Conservation (phyloP, 257 asterid species). For the Solanum pennellii region DNA sequence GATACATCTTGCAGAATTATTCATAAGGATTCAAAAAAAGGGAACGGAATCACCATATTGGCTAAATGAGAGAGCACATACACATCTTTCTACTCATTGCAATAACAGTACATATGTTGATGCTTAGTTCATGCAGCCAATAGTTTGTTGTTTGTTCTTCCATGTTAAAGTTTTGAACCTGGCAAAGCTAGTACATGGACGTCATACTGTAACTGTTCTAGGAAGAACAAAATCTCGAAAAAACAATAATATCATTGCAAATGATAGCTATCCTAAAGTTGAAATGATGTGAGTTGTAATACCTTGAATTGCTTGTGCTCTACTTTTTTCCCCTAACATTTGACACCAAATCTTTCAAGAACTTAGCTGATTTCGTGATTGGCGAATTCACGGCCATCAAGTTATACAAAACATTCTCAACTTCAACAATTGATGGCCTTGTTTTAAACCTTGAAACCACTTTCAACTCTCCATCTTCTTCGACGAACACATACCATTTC, state of each 20-base stretch:
- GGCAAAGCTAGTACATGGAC: background rate
- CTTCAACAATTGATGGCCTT: slow-evolving; percentile 6
- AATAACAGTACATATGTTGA: background rate
- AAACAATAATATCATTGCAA: background rate
- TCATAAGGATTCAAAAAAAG: background rate
- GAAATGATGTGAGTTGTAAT: background rate
- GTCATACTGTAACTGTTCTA: background rate
- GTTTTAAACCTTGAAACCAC: slow-evolving; percentile 27
- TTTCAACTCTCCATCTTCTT: slow-evolving; percentile 26
- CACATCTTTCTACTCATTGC: background rate
- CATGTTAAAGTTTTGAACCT: background rate
- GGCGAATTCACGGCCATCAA: slow-evolving; percentile 88
- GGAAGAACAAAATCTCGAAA: background rate
- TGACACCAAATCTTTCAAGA: slow-evolving; percentile 31
- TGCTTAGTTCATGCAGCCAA: background rate
- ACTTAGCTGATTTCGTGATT: slow-evolving; percentile 55
- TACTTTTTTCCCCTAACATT: background rate
- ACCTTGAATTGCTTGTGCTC: background rate
- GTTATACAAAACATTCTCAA: slow-evolving; percentile 31
- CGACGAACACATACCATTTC: slow-evolving; percentile 66
- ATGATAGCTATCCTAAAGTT: background rate
- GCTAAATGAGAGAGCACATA: background rate
- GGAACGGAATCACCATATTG: background rate
- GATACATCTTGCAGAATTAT: background rate
- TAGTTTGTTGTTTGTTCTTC: background rate